phyloP scores from a whole-genome alignment of 495 filamentous ascomycete genomes.

The Penicillium goetzii region DNA sequence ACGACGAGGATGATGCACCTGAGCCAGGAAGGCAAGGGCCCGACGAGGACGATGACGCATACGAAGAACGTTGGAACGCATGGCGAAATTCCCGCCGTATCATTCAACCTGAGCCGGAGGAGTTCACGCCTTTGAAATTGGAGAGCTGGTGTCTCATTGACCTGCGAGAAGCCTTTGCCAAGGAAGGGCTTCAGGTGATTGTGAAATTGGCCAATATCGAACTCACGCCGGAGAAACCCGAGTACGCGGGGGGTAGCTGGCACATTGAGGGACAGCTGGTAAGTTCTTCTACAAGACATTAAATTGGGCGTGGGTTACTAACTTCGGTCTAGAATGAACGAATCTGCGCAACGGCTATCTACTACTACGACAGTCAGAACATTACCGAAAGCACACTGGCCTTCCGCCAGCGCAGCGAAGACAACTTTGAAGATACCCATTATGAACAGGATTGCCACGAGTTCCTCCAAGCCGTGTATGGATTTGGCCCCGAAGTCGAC shows the following conservation, averaged over 20 bases:
- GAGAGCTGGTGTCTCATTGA: constrained; percentile 18
- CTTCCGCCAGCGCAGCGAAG: constrained; percentile 49
- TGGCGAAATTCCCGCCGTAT: constrained; percentile 18
- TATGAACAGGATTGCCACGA: constrained; percentile 22
- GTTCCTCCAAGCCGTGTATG: constrained; percentile 31
- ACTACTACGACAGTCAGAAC: constrained; percentile 67
- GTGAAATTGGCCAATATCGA: constrained; percentile 67
- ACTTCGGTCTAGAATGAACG: constrained; percentile 48
- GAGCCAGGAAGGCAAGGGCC: not conserved
- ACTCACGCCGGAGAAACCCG: constrained; percentile 59
- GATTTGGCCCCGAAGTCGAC: constrained; percentile 17
- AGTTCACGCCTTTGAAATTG: constrained; percentile 27
- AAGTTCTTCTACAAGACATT: constrained; percentile 6
- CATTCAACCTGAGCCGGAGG: constrained; percentile 41
- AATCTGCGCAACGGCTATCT: constrained; percentile 63
- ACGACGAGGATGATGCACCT: constrained; percentile 14
- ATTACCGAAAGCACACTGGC: constrained; percentile 57
- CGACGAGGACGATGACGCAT: constrained; percentile 8
- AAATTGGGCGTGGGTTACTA: not conserved
- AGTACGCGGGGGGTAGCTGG: constrained; percentile 54
- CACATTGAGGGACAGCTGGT: constrained; percentile 60
- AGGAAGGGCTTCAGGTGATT: constrained; percentile 60
- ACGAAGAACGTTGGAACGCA: not conserved
- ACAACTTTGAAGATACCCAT: constrained; percentile 16
- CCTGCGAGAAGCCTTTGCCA: constrained; percentile 32